Percentiles rank a stretch among this genome's conserved stretches.
phyloP scores from a whole-genome alignment of 2,329 filamentous ascomycete genomes.

The Chrysosphaeria jannelii region DNA sequence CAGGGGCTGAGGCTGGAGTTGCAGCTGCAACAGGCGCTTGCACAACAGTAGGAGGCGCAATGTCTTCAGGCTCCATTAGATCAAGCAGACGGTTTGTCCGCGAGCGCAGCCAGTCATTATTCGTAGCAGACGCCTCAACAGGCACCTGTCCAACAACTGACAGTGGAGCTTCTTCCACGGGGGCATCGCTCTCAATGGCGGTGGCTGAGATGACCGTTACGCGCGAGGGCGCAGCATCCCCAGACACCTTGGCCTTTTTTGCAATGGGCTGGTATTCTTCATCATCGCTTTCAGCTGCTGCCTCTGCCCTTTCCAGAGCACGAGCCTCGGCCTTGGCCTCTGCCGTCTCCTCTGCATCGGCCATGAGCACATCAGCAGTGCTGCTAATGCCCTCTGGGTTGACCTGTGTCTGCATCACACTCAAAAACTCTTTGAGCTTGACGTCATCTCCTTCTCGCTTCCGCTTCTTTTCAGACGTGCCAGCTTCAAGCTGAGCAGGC shows the following conservation, averaged over 20 bases:
- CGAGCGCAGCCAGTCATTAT: slow-evolving; percentile 77
- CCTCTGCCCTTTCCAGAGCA: slow-evolving; percentile 4
- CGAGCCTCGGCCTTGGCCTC: neutral
- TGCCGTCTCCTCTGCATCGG: neutral
- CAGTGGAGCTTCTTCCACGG: neutral
- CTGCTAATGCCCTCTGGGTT: slow-evolving; percentile 4
- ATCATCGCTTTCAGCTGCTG: slow-evolving; percentile 34
- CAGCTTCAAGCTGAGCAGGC: slow-evolving; percentile 7
- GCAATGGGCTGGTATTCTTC: slow-evolving; percentile 44
- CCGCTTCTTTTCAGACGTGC: slow-evolving; percentile 24
- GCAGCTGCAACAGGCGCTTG: slow-evolving; percentile 2
- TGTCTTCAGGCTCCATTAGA: slow-evolving; percentile 45
- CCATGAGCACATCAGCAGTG: slow-evolving; percentile 4
- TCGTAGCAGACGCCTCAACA: slow-evolving; percentile 17
- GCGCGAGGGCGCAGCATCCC: neutral
- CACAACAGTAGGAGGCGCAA: slow-evolving; percentile 3
- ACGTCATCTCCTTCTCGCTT: slow-evolving; percentile 26
- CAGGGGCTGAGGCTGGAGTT: slow-evolving; percentile 1
- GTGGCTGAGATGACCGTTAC: neutral
- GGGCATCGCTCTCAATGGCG: slow-evolving; percentile 1
- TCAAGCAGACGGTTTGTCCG: slow-evolving; percentile 67
- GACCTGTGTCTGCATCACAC: slow-evolving; percentile 39
- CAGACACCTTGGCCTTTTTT: slow-evolving; percentile 13
- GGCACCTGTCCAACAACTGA: slow-evolving; percentile 1
- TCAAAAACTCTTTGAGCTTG: slow-evolving; percentile 63